These are phyloP conservation scores for Syzygium oleosum DNA, from an alignment of 345 rosid species.

Conservation along the genomic window DNA sequence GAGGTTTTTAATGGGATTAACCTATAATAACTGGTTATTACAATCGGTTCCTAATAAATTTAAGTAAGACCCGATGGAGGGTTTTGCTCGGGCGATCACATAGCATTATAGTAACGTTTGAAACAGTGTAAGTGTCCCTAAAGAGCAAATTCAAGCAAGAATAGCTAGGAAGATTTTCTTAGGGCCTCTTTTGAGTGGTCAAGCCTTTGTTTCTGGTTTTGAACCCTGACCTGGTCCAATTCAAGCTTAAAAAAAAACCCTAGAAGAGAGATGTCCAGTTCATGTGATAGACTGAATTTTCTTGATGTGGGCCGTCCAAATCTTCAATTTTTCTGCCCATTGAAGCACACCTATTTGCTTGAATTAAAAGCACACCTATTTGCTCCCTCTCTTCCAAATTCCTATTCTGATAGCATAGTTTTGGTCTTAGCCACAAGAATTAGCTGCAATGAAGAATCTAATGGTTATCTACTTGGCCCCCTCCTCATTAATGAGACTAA, in stretches of 20 bases:
- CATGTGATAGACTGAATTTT: neutral
- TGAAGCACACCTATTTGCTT: neutral
- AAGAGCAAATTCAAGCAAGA: neutral
- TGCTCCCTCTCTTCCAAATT: neutral
- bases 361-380: neutral
- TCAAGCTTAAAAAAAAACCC: neutral
- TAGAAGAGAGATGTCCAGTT: neutral
- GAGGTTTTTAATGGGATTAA: neutral
- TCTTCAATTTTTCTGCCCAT: neutral
- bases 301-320: neutral
- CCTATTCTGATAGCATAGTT: neutral
- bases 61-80: neutral
- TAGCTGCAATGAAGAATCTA: neutral
- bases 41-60: neutral
- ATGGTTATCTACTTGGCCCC: neutral
- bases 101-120: neutral
- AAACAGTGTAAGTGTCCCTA: neutral
- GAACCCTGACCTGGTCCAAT: neutral
- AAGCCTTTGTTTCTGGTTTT: neutral
- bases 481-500: neutral
- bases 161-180: neutral
- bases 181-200: neutral
- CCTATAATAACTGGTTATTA: neutral
- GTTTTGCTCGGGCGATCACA: neutral
- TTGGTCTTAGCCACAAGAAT: neutral